These are phyloP conservation scores for Leptographium radiaticola DNA, from an alignment of 2,329 filamentous ascomycete species.

Conservation along the genomic window DNA sequence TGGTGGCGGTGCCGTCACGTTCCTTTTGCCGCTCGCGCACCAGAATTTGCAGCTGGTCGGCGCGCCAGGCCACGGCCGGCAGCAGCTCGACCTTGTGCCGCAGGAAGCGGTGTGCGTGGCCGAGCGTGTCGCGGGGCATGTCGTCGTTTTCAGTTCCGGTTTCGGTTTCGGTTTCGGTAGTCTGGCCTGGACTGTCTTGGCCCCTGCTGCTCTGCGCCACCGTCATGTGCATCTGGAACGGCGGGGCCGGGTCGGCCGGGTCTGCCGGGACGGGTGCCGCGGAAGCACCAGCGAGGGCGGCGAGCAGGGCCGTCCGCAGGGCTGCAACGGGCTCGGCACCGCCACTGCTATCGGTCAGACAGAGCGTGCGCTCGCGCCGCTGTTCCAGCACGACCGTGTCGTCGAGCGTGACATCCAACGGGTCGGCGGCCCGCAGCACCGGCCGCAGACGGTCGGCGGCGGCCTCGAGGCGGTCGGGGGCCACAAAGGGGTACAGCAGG, in stretches of 20 bases:
- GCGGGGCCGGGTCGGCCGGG: too few species aligned
- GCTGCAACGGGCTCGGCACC: slow-evolving; percentile 13
- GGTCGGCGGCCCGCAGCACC: slow-evolving; percentile 15
- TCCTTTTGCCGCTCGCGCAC: slow-evolving; percentile 28
- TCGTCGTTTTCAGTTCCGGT: slow-evolving; percentile 19
- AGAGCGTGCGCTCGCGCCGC: slow-evolving; percentile 36
- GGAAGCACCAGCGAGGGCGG: slow-evolving; percentile 15
- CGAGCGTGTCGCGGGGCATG: slow-evolving; percentile 25
- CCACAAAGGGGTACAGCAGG: slow-evolving; percentile 52
- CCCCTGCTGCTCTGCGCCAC: slow-evolving; percentile 39
- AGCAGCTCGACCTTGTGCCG: slow-evolving; percentile 38
- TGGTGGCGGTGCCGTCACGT: slow-evolving; percentile 16
- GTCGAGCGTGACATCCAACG: slow-evolving; percentile 21
- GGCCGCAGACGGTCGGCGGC: slow-evolving; percentile 28
- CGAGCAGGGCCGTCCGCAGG: slow-evolving; percentile 23
- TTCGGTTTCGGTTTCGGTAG: too few species aligned
- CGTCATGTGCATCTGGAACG: slow-evolving; percentile 41
- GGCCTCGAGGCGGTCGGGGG: slow-evolving; percentile 27
- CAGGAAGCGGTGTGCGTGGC: slow-evolving; percentile 34
- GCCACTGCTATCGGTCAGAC: slow-evolving; percentile 21
- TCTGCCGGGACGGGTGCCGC: not conserved
- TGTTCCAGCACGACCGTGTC: slow-evolving; percentile 34
- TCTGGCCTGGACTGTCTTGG: not conserved
- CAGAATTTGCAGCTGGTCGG: slow-evolving; percentile 37
- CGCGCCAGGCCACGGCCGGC: slow-evolving; percentile 33